phyloP scores from a whole-genome alignment of 371 early-diverging fungal species.

The Syncephalastrum sp. region DNA sequence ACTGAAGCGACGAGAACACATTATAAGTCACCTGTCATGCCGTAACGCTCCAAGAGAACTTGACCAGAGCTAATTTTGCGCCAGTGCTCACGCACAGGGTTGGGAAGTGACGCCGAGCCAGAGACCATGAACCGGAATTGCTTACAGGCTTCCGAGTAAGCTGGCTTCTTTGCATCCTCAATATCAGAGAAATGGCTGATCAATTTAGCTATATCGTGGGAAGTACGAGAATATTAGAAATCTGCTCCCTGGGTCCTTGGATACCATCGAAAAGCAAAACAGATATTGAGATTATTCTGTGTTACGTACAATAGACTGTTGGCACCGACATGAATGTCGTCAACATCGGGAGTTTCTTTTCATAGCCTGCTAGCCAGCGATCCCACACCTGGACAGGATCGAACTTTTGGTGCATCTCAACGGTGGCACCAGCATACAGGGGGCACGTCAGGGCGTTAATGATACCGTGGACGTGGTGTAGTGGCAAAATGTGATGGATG shows the following conservation, averaged over 20 bases:
- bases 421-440: conserved; percentile 69
- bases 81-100: conserved; percentile 66
- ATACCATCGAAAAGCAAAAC: background rate
- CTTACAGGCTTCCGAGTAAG: conserved; percentile 47
- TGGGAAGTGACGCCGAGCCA: conserved; percentile 79
- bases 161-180: conserved; percentile 22
- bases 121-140: conserved; percentile 79
- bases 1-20: no score
- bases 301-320: conserved; percentile 68
- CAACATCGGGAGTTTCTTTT: conserved; percentile 18
- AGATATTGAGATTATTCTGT: background rate
- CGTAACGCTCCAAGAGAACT: conserved; percentile 79
- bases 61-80: conserved; percentile 65
- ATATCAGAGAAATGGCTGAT: conserved; percentile 43
- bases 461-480: conserved; percentile 83
- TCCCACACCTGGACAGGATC: conserved; percentile 64
- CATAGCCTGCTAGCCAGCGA: conserved; percentile 42
- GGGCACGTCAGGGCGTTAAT: conserved; percentile 65
- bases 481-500: conserved; percentile 76
- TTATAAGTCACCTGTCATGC: conserved; percentile 65
- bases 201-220: conserved; percentile 49
- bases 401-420: conserved; percentile 75
- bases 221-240: background rate
- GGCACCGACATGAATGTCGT: conserved; percentile 89
- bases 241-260: no score